Evolutionary conservation across 441 rosid species (phyloP).

Genomic region (Aquilaria agallochum): DNA sequence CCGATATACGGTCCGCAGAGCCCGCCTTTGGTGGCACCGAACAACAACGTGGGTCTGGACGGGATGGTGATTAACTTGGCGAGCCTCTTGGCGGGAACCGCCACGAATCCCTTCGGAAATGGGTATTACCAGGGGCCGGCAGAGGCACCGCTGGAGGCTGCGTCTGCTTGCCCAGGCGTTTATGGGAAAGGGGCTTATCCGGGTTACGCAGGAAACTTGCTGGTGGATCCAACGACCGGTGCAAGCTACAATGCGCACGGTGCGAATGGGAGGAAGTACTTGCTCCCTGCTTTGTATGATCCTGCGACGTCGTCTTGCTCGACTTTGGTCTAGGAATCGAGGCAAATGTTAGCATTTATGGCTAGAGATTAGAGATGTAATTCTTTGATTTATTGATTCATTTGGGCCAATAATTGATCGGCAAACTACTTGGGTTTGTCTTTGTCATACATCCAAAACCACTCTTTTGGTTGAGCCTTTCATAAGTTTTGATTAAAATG

Average conservation of each 20-base stretch:
- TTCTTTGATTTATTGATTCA: slow-evolving; percentile 34
- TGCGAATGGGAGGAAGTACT: slow-evolving; percentile 56
- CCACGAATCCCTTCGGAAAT: slow-evolving; percentile 66
- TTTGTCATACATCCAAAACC: not conserved
- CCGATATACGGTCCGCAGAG: slow-evolving; percentile 65
- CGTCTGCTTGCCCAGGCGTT: slow-evolving; percentile 69
- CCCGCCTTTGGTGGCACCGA: slow-evolving; percentile 59
- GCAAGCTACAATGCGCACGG: slow-evolving; percentile 75
- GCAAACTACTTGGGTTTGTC: slow-evolving; percentile 28
- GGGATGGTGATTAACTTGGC: slow-evolving; percentile 76
- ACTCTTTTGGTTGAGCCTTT: not conserved
- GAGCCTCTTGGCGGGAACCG: slow-evolving; percentile 67
- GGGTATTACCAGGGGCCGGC: slow-evolving; percentile 67
- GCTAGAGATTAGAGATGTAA: slow-evolving; percentile 17
- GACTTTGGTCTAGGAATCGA: slow-evolving; percentile 37
- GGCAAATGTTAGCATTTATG: slow-evolving; percentile 8
- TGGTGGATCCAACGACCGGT: slow-evolving; percentile 55
- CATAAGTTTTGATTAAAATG: no score
- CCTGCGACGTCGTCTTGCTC: slow-evolving; percentile 53
- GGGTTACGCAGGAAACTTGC: slow-evolving; percentile 62
- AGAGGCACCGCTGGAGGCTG: slow-evolving; percentile 78
- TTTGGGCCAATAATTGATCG: slow-evolving; percentile 15
- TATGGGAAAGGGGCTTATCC: slow-evolving; percentile 79
- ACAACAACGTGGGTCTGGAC: slow-evolving; percentile 76
- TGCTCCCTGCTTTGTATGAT: slow-evolving; percentile 69